Evolutionary conservation across 1,284 basidiomycete genomes (phyloP).

Genomic region (Leccinum subrobustum): DNA sequence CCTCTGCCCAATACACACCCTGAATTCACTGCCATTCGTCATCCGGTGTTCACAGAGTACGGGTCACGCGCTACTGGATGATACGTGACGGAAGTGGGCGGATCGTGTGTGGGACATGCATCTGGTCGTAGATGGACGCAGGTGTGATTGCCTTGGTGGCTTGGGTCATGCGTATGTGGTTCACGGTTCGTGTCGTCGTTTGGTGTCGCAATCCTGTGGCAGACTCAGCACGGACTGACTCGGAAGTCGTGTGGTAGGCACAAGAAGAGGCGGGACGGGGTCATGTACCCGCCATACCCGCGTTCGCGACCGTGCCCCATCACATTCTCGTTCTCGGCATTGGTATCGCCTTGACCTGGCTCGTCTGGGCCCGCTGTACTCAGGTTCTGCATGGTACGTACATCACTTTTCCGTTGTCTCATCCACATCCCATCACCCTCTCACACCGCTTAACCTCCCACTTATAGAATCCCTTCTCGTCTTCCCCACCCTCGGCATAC

Average conservation of each 20-base stretch:
- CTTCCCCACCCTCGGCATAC: constrained; percentile 64
- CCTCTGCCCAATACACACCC: background rate
- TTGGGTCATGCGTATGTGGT: no score
- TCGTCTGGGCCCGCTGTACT: constrained; percentile 39
- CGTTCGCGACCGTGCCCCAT: background rate
- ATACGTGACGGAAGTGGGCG: no score
- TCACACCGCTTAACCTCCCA: background rate
- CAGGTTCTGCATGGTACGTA: constrained; percentile 57
- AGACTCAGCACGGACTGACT: no score
- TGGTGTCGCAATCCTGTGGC: no score
- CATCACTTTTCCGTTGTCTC: background rate
- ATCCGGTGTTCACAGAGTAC: constrained; percentile 51
- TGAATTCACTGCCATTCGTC: constrained; percentile 21
- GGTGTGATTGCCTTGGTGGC: no score
- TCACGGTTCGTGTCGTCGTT: no score
- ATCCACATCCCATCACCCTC: no score
- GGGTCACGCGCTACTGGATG: constrained; percentile 11
- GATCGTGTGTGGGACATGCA: no score
- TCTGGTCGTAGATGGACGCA: no score
- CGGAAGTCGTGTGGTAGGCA: no score
- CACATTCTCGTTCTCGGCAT: constrained; percentile 10
- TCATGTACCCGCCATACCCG: background rate
- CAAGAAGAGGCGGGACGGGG: no score
- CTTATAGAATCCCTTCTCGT: constrained; percentile 64
- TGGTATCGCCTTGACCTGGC: background rate